Evolutionary conservation across 2,329 filamentous ascomycete genomes (phyloP), one percentile per base, ranked within the genome.

Genomic region (Sodiomyces alkalinus): DNA sequence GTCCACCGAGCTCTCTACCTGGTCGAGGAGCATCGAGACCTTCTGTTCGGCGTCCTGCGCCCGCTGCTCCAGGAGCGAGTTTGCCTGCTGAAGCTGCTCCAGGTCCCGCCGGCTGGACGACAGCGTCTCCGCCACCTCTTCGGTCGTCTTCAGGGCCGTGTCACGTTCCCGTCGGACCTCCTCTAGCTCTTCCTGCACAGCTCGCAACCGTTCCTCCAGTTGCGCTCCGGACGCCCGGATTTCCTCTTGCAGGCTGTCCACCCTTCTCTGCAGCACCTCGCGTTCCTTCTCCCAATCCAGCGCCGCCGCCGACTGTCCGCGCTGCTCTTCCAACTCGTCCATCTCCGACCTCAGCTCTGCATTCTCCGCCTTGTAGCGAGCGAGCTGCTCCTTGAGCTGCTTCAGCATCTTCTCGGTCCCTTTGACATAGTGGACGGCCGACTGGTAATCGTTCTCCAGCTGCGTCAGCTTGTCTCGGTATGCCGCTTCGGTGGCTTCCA

Each of bases 371-470:
- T 96, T 96, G 56, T 92, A 90, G 33, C 85, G 81, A 30, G 79
- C 67, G n/a, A 98, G 64, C 55, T 98, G 90, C 45, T 94, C 85
- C 60, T 96, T 96, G 66, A 98, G 87, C 52, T 92, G 87, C 54
- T 90, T 86, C 27, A 98, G 70, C 85, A 98, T 94, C 67, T 94
- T 96, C 55, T 98, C 90, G 2, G 90, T 96, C 33, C 90, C 90
- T 54, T 93, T 92, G 41, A 98, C 82, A 46, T 98, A 98, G 53
- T 94, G 90, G 27, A 96, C 86, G 11, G 90, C 87, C 22, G 90
- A 93, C 52, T 94, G 85, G 49, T 98, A 94, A 51, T 98, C 90
- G 48, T 86, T 92, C 55, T 96, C 86, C 18, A 98, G 72, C 47
- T 93, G 86, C 33, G 82, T 72, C 29, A 98, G 66, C 52, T 94